phyloP scores from a whole-genome alignment of 1,284 basidiomycete species.

The Melanopsichium pennsylvanicum region DNA sequence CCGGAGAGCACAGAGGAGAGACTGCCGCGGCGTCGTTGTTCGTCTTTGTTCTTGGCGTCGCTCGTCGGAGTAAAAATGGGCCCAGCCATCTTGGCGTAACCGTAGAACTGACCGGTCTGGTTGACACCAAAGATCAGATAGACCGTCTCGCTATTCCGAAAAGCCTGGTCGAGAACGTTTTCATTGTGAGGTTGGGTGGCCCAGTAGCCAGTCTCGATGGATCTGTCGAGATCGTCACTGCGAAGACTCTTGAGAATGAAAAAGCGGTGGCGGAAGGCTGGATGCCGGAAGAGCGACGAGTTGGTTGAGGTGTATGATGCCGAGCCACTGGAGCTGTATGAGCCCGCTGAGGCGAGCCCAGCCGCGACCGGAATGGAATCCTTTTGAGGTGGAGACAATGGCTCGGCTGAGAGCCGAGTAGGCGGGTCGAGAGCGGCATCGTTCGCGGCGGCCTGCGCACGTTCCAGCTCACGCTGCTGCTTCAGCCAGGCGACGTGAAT shows the following conservation, averaged over 20 bases:
- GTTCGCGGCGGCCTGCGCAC: constrained; percentile 1
- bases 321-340: constrained; percentile 46
- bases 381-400: constrained; percentile 10
- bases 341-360: constrained; percentile 27
- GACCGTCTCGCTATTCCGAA: constrained; percentile 83
- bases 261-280: constrained; percentile 82
- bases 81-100: constrained; percentile 64
- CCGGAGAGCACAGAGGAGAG: constrained; percentile 20
- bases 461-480: constrained; percentile 68
- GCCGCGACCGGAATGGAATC: constrained; percentile 7
- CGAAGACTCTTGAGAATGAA: constrained; percentile 85
- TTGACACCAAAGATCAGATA: constrained; percentile 90
- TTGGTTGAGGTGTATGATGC: constrained; percentile 60
- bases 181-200: constrained; percentile 94
- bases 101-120: constrained; percentile 73
- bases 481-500: constrained; percentile 80
- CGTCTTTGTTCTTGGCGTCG: constrained; percentile 24
- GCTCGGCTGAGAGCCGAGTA: constrained; percentile 4
- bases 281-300: constrained; percentile 75
- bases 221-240: constrained; percentile 82
- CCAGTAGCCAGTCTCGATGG: constrained; percentile 84
- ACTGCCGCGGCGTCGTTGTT: constrained; percentile 23
- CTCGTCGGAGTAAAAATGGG: constrained; percentile 40
- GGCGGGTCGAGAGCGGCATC: neutral
- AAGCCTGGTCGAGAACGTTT: constrained; percentile 78